These are phyloP conservation scores for Datura wrightii DNA, from an alignment of 257 asterid species.

Conservation along the genomic window DNA sequence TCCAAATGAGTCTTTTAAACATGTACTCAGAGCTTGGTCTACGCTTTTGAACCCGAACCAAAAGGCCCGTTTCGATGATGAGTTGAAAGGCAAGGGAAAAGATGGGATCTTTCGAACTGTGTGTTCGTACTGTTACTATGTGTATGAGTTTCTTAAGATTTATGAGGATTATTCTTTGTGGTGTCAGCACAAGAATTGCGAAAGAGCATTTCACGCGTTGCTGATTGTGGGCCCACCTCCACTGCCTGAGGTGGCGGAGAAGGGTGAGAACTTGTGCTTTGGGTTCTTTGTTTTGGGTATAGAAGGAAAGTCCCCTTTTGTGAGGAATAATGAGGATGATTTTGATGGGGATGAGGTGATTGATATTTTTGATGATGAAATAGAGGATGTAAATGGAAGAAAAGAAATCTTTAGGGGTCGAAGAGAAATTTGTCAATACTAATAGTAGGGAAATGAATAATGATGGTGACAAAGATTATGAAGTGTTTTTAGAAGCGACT, in stretches of 20 bases:
- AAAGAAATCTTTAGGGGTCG: too few species aligned
- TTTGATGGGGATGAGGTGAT: too few species aligned
- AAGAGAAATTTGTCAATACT: too few species aligned
- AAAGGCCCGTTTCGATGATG: not conserved
- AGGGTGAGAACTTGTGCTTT: slow-evolving; percentile 51
- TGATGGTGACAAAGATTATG: too few species aligned
- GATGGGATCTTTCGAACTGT: slow-evolving; percentile 43
- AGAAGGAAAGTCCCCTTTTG: slow-evolving; percentile 45
- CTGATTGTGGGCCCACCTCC: slow-evolving; percentile 38
- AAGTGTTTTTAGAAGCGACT: too few species aligned
- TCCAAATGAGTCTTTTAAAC: slow-evolving; percentile 48
- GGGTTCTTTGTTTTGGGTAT: slow-evolving; percentile 47
- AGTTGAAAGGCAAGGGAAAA: not conserved
- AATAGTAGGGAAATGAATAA: too few species aligned
- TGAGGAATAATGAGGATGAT: too few species aligned
- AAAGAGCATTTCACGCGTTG: slow-evolving; percentile 24
- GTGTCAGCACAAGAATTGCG: slow-evolving; percentile 57
- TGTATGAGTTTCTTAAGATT: slow-evolving; percentile 49
- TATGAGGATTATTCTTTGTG: slow-evolving; percentile 51
- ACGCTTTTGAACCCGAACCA: slow-evolving; percentile 35
- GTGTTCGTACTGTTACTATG: slow-evolving; percentile 65
- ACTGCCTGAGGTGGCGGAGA: slow-evolving; percentile 56
- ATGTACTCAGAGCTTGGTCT: slow-evolving; percentile 47
- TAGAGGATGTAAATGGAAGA: too few species aligned
- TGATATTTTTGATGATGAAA: too few species aligned